Evolutionary conservation across 352 stramenopile genomes (phyloP), one percentile per base, ranked within the genome.

Genomic region (Globisporangium nodosum): DNA sequence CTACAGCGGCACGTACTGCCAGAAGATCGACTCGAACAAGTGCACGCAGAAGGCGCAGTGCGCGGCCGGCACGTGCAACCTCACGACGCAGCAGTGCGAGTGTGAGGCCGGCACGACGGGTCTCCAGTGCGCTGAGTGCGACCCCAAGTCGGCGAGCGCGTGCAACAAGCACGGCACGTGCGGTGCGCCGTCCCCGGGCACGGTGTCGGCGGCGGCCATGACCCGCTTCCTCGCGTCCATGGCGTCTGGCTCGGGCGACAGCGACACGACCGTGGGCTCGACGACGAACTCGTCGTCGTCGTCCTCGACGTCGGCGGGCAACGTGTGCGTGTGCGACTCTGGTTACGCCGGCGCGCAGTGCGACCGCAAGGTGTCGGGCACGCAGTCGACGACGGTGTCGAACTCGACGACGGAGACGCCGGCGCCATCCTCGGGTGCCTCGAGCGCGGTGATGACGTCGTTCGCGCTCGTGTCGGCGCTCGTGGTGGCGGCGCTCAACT

Each of bases 1-100:
- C 31, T 92, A 88, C 76, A 82, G 74, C 56, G 82, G 82, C 58
- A 87, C 71, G 12, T 92, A 84, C 70, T 92, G 82, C 58, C 67
- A 92, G 63, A 84, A 81, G 64, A 78, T 90, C 31, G 74, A 67
- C 31, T 83, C 78, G 49, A 90, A 92, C 76, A 71, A 78, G 63
- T 90, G 81, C 68, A 83, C 72, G 56, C 61, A 73, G 55, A 64
- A 81, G 65, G 81, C 66, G 11, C 75, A 88, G 58, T 92, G 81
- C 65, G 72, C 78, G 40, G 78, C 76, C 13, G 82, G 82, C 37
- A 77, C 61, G 52, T 92, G 82, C 66, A 72, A 92, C 69, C 70
- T 90, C 39, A 58, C 12, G 0, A 81, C 67, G 7, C 68, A 89
- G 63, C 56, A 87, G 66, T 92, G 82, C 61, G 68, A 86, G 63